phyloP scores from a whole-genome alignment of 495 filamentous ascomycete species.

The Physcia stellaris region DNA sequence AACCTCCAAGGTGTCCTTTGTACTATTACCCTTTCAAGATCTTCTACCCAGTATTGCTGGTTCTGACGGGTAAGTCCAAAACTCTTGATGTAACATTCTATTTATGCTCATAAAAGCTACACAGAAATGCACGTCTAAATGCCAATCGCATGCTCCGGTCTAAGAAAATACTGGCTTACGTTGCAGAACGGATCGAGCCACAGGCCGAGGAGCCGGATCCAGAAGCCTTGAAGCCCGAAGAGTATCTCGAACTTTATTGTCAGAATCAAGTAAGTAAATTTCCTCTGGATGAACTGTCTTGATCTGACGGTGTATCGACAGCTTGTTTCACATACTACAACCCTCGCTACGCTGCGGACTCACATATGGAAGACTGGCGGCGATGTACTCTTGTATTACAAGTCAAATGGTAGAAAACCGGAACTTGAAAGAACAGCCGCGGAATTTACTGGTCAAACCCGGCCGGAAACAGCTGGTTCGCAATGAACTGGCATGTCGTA shows the following conservation, averaged over 20 bases:
- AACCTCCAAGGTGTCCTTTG: constrained; percentile 84
- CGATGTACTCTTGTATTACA: constrained; percentile 84
- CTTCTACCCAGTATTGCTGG: constrained; percentile 54
- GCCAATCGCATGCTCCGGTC: constrained; percentile 93
- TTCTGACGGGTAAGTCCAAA: constrained; percentile 35
- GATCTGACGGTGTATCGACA: constrained; percentile 16
- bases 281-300: neutral
- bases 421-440: constrained; percentile 17
- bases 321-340: constrained; percentile 63
- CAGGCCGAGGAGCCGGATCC: constrained; percentile 37
- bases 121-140: constrained; percentile 73
- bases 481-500: too few relatives aligned
- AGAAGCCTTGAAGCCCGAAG: constrained; percentile 62
- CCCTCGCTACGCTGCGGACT: constrained; percentile 73
- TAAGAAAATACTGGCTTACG: constrained; percentile 87
- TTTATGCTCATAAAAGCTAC: constrained; percentile 15
- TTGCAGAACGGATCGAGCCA: constrained; percentile 76
- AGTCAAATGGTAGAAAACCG: constrained; percentile 65
- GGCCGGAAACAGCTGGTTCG: too few relatives aligned
- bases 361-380: constrained; percentile 87
- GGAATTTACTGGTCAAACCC: neutral
- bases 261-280: constrained; percentile 63
- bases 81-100: constrained; percentile 7
- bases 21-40: constrained; percentile 73
- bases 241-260: constrained; percentile 88